Conservation (phyloP, 306 rosid genomes). For the Elaeagnus macrophylla region DNA sequence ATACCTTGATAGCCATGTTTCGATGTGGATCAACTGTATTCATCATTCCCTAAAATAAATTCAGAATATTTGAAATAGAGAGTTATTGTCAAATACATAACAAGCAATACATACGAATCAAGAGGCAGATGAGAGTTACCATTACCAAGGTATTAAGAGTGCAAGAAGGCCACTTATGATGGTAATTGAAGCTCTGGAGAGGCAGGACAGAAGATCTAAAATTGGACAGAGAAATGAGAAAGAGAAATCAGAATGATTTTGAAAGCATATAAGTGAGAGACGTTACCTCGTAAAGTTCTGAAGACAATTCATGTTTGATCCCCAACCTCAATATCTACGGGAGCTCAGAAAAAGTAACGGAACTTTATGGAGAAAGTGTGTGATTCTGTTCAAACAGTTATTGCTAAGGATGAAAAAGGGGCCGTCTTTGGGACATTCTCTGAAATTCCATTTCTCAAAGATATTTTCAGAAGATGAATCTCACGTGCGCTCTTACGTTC, state of each 20-base stretch:
- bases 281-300: slow-evolving; percentile 50
- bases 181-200: slow-evolving; percentile 27
- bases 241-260: neutral
- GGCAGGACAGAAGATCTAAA: slow-evolving; percentile 50
- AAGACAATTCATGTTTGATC: slow-evolving; percentile 52
- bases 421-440: too few species aligned
- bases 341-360: neutral
- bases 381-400: too few species aligned
- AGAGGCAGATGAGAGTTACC: neutral
- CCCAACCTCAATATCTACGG: neutral
- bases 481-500: too few species aligned
- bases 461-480: too few species aligned
- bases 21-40: slow-evolving; percentile 29
- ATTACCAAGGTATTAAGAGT: slow-evolving; percentile 31
- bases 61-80: neutral
- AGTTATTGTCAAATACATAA: neutral
- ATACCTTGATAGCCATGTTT: slow-evolving; percentile 54
- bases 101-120: neutral
- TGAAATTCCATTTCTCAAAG: too few species aligned
- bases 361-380: neutral
- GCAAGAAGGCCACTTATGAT: slow-evolving; percentile 27
- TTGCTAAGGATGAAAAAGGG: too few species aligned
- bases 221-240: slow-evolving; percentile 4
- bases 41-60: slow-evolving; percentile 33
- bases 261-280: neutral